Evolutionary conservation across 139 green algal species (phyloP), one percentile per base, ranked within the genome.

Genomic region (Trebouxia sp.): DNA sequence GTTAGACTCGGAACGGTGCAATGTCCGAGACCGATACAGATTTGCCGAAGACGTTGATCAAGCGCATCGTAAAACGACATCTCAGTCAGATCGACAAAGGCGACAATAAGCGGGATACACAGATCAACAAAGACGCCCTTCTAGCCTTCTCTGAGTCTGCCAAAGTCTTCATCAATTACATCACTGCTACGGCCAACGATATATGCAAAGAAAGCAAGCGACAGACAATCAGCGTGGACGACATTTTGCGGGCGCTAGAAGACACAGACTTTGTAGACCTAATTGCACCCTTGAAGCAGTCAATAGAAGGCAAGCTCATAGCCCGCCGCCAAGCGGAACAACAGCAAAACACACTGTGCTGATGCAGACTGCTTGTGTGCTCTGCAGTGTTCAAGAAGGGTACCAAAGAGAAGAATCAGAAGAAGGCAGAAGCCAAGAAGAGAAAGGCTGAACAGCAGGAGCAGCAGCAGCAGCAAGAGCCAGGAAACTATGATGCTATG

Each of bases 121-220:
- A 84, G 39, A 66, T 93, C 0, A 92, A 85, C 78, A 92, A 92
- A 53, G 90, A 98, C 47, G 93, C 91, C 0, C 82, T 96, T 0
- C 66, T 91, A 5, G 94, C 92, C 0, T 89, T 97, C 32, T 80
- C 80, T 1, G 92, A 98, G 65, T 87, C 84, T 51, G 90, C 91
- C 12, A 95, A 94, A 81, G 37, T 91, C 5, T 97, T 98, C 76
- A 95, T 98, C 26, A 90, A 82, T 58, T 95, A 94, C 66, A 66
- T 97, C 0, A 91, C 92, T 14, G 85, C 91, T 4, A 91, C 92
- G 10, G 90, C 92, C 7, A 95, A 95, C 72, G 93, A 98, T 56
- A 87, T 97, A 1, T 94, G 90, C 80, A 87, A 90, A 26, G 92
- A 97, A 38, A 82, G 82, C 39, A 96, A 96, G 65, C 87, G 94